Base-by-base conservation (phyloP, 768 basidiomycete species). In the Coprinopsis marcescibilis region DNA sequence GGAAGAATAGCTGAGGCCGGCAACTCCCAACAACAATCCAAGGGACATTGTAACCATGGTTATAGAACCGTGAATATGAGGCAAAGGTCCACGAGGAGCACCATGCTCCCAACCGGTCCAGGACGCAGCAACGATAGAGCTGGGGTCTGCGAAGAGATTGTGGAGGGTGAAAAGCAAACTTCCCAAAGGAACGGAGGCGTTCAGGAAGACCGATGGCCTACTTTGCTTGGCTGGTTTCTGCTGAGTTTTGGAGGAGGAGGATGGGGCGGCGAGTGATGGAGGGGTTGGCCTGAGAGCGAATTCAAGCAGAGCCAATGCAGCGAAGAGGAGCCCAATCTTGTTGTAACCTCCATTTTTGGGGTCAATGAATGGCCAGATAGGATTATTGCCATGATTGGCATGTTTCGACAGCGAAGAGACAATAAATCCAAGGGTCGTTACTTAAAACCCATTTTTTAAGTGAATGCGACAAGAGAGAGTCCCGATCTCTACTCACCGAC, bases 101-200 rank as follows among this genome's bases (percentile, higher is more conserved):
- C 73, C 65, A 35, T 83, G 67, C 17, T 79, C 75, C 52, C 83
- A 93, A n/a, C 90, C 90, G 0, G 88, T 85, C 90, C 90, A 94
- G 2, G 86, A 83, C 85, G 88, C 91, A 15, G 87, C 80, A 48
- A 92, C 73, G 36, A 91, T 73, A 0, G 89, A 88, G 53, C 81
- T 83, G 1, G 85, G 68, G 48, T 94, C 90, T 2, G 81, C 75
- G 42, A 90, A 66, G 34, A 89, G 71, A 37, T 78, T 81, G 55
- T 91, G 85, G 0, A 90, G 57, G 11, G 77, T 75, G 65, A 86
- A 91, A 8, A 92, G 60, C 23, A 87, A 65, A 25, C 78, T 74
- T 2, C 85, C 87, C 7, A 89, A 66, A 0, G 84, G 75, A 11
- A 86, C 52, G 0, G 83, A 76, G 12, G 56, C 57, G 0, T 55